Conservation (phyloP, 2,329 filamentous ascomycete species). For the Sarocladium brachiariae region DNA sequence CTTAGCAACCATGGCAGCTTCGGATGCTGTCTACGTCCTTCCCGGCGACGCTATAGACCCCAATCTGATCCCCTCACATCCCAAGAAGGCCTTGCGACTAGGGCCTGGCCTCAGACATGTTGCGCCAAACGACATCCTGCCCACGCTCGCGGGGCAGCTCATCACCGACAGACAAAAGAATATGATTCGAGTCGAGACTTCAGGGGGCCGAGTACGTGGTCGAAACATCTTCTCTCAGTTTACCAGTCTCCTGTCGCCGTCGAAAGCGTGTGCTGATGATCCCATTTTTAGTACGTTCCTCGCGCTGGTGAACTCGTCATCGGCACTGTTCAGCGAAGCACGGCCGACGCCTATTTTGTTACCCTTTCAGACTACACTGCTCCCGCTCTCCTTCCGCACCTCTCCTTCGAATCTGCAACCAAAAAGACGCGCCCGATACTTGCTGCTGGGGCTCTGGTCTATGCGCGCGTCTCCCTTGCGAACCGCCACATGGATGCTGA, state of each 20-base stretch:
- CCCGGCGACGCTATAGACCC: conserved; percentile 72
- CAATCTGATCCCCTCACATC: conserved; percentile 58
- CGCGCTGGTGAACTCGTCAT: conserved; percentile 80
- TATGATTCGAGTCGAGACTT: conserved; percentile 68
- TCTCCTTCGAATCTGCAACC: conserved; percentile 88
- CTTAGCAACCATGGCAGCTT: conserved; percentile 39
- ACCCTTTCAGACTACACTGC: conserved; percentile 59
- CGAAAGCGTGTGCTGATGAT: too few relatives aligned
- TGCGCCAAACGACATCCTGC: conserved; percentile 65
- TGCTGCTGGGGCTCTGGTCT: conserved; percentile 69
- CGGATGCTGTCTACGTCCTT: conserved; percentile 58
- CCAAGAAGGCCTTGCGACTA: conserved; percentile 66
- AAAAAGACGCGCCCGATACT: conserved; percentile 87
- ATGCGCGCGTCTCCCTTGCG: conserved; percentile 73
- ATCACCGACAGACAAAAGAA: conserved; percentile 66
- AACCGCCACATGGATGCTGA: conserved; percentile 83
- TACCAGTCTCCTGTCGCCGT: too few relatives aligned
- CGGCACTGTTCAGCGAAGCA: conserved; percentile 71
- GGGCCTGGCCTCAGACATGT: conserved; percentile 80
- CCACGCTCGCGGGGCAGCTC: conserved; percentile 61
- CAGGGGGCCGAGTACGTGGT: conserved; percentile 57
- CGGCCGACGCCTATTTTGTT: conserved; percentile 74
- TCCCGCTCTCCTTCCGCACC: conserved; percentile 68
- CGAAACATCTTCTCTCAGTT: too few relatives aligned
- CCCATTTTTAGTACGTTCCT: conserved; percentile 60